A percentile compares a stretch with the other conserved stretches of the same genome.
Evolutionary conservation across 2,329 filamentous ascomycete species (phyloP).

Genomic region (Tolypocladium cylindrosporum): DNA sequence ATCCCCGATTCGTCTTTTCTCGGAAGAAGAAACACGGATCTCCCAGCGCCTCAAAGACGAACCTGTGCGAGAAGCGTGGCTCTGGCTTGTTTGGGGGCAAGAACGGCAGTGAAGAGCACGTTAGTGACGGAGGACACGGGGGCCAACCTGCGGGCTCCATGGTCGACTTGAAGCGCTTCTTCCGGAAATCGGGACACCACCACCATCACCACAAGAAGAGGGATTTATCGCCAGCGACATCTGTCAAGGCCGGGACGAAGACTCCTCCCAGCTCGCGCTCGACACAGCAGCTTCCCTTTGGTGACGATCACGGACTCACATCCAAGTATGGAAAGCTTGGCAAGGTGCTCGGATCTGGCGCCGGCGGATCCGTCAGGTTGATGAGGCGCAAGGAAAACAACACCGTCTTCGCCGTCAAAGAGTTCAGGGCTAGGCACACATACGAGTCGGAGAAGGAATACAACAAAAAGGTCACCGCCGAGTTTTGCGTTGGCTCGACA

Average conservation of each 20-base stretch:
- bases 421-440: slow-evolving; percentile 83
- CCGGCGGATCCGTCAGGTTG: slow-evolving; percentile 84
- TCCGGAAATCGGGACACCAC: slow-evolving; percentile 63
- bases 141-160: slow-evolving; percentile 62
- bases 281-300: slow-evolving; percentile 69
- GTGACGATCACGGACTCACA: slow-evolving; percentile 81
- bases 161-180: slow-evolving; percentile 93
- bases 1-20: slow-evolving; percentile 77
- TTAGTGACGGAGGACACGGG: slow-evolving; percentile 14
- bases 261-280: slow-evolving; percentile 36
- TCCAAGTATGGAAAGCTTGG: slow-evolving; percentile 95
- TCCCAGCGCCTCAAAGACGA: slow-evolving; percentile 41
- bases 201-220: slow-evolving; percentile 65
- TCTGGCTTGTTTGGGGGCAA: slow-evolving; percentile 28
- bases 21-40: slow-evolving; percentile 59
- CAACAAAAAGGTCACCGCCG: slow-evolving; percentile 93
- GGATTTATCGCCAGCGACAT: slow-evolving; percentile 51
- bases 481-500: slow-evolving; percentile 96
- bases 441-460: slow-evolving; percentile 95
- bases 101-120: slow-evolving; percentile 25
- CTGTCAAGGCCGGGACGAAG: slow-evolving; percentile 38
- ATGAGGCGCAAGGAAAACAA: slow-evolving; percentile 91
- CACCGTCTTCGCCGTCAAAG: slow-evolving; percentile 93
- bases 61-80: slow-evolving; percentile 43
- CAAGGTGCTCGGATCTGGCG: slow-evolving; percentile 85